Conservation (phyloP, 352 stramenopile genomes). For the Pythium dissimile region DNA sequence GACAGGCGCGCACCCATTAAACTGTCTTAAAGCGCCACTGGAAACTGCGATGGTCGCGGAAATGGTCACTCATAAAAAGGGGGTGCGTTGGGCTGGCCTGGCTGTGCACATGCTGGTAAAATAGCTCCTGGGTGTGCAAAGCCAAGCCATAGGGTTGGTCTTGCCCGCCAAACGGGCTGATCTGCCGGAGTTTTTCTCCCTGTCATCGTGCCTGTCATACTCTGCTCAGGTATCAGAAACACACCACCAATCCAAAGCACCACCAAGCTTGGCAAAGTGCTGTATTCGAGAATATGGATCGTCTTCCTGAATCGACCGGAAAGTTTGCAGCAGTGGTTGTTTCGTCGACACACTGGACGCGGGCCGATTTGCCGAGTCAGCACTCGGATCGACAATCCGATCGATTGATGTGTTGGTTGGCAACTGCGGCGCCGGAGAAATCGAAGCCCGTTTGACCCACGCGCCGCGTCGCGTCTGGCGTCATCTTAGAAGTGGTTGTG, state of each 20-base stretch:
- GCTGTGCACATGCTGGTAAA: not conserved
- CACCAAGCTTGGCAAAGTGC: no score
- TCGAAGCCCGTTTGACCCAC: no score
- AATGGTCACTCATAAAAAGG: no score
- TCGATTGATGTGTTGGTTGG: not conserved
- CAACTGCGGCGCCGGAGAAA: not conserved
- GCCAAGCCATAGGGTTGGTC: slow-evolving; percentile 6
- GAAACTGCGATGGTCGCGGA: no score
- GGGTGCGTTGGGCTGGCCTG: not conserved
- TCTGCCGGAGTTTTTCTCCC: not conserved
- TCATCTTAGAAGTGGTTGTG: no score
- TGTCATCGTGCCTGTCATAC: not conserved
- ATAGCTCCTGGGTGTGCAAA: not conserved
- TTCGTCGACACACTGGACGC: not conserved
- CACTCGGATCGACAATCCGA: no score
- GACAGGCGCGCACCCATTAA: not conserved
- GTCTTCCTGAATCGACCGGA: not conserved
- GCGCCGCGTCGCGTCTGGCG: no score
- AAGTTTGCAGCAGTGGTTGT: not conserved
- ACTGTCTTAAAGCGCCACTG: no score
- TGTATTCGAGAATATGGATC: no score
- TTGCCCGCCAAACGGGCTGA: no score
- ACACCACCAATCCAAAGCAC: no score
- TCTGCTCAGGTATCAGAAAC: not conserved
- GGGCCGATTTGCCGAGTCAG: no score